A percentile compares a stretch with the other conserved stretches of the same genome.
Evolutionary conservation across 78 protist genomes (phyloP).

Genomic region (Dictyostelium firmibasis): DNA sequence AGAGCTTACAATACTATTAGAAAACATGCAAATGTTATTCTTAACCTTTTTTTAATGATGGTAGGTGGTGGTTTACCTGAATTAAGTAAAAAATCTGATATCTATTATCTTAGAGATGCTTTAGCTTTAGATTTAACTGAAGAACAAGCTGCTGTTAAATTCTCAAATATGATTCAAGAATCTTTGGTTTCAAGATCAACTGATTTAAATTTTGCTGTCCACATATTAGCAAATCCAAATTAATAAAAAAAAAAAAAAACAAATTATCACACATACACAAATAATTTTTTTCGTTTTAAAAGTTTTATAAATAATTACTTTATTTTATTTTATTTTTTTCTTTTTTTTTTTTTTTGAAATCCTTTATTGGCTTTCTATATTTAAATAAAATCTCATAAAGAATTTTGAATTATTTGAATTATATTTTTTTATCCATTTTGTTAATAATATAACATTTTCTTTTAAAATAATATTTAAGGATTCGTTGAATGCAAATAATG

Average conservation of each 20-base stretch:
- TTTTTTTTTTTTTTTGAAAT: too few relatives aligned
- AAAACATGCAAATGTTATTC: conserved; percentile 79
- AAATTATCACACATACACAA: too few relatives aligned
- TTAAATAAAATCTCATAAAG: not conserved
- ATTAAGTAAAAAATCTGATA: conserved; percentile 78
- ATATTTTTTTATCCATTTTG: not conserved
- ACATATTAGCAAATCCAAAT: conserved; percentile 15
- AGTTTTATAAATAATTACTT: not conserved
- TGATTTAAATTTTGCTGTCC: conserved; percentile 78
- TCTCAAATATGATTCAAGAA: conserved; percentile 73
- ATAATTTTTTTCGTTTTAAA: too few relatives aligned
- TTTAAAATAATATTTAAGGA: not conserved
- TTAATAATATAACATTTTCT: not conserved
- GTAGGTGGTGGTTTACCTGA: conserved; percentile 96
- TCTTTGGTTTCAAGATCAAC: conserved; percentile 44
- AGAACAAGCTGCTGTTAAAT: conserved; percentile 84
- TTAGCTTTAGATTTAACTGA: conserved; percentile 76
- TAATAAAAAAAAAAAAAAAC: not conserved
- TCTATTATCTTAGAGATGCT: conserved; percentile 81
- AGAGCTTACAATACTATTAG: conserved; percentile 92
- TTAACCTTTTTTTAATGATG: conserved; percentile 95
- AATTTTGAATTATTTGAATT: not conserved
- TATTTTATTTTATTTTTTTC: not conserved
- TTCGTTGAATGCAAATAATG: not conserved
- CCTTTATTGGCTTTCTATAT: not conserved